Percentiles rank a stretch among this genome's conserved stretches.
phyloP scores from a whole-genome alignment of 208 protist species.

The Crithidia sp. region DNA sequence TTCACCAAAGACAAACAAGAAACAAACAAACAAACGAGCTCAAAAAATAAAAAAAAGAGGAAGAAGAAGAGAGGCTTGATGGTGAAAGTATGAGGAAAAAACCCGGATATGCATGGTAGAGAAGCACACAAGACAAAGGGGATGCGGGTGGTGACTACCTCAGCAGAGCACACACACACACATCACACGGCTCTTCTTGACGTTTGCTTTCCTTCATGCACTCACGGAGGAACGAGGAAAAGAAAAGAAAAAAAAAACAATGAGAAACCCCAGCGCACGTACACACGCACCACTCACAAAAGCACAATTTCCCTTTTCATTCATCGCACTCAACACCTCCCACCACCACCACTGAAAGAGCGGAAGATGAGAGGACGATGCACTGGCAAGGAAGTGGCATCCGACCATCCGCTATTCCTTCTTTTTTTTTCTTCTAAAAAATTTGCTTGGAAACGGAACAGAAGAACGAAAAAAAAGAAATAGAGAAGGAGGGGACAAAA shows the following conservation, averaged over 20 bases:
- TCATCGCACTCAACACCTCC: too few relatives aligned
- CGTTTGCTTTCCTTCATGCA: too few relatives aligned
- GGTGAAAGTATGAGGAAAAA: conserved; percentile 6
- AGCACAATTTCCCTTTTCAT: background rate
- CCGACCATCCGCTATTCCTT: too few relatives aligned
- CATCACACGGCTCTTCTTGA: too few relatives aligned
- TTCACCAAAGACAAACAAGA: conserved; percentile 2
- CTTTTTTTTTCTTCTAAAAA: background rate
- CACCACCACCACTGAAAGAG: conserved; percentile 6
- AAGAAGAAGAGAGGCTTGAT: background rate
- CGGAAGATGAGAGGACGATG: conserved; percentile 14
- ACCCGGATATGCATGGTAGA: background rate
- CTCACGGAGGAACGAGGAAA: background rate
- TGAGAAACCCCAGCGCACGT: background rate
- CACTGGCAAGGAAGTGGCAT: too few relatives aligned
- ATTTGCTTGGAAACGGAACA: background rate
- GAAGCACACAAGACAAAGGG: background rate
- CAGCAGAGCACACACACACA: too few relatives aligned
- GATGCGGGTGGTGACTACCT: too few relatives aligned
- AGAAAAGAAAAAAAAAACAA: conserved; percentile 16
- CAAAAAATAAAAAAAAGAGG: background rate
- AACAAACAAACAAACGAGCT: conserved; percentile 14
- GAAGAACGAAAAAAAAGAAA: conserved; percentile 4
- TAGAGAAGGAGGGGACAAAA: background rate
- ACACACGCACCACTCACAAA: conserved; percentile 21